Evolutionary conservation across 495 filamentous ascomycete genomes (phyloP), one percentile per base, ranked within the genome.

Genomic region (Thermochaetoides thermophila): DNA sequence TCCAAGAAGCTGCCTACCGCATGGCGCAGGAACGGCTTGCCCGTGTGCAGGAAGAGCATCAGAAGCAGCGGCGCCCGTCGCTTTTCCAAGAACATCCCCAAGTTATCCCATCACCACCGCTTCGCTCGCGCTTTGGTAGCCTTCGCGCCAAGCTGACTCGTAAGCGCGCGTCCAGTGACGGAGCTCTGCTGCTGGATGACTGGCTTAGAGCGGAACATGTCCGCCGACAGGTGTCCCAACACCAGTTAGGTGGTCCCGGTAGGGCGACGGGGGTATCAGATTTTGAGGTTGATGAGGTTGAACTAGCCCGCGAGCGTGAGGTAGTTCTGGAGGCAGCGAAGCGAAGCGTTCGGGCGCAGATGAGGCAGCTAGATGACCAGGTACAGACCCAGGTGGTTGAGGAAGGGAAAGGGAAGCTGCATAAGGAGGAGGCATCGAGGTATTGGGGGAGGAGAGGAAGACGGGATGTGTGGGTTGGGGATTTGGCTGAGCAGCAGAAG

Each of bases 1-100:
- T 95, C 3, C 81, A 95, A 47, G 82, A 87, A 37, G 74, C 78
- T 2, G 85, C 85, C 0, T 80, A 86, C 47, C 84, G 77, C 45
- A 70, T 85, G 25, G 85, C 85, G 2, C 68, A 78, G 37, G 81
- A 89, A 48, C 80, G 84, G 19, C 62, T 95, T 10, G 76, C 81
- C 0, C 83, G 73, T 43, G 71, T 93, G 41, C 70, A 83, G 11
- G 68, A 83, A 38, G 76, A 87, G 42, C 68, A 77, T 42, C 63
- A 64, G 6, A 52, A 53, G 33, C 60, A 62, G 30, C 46, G 57
- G 1, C 63, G 68, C 5, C 77, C n/a, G n/a, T n/a, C n/a, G n/a
- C n/a, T n/a, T n/a, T n/a, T 81, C 38, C 69, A 78, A 24, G 69
- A 75, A 15, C 81, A 91, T n/a, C n/a, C n/a, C n/a, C n/a, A n/a